A percentile compares a stretch with the other conserved stretches of the same genome.
Conservation (phyloP, 2,329 filamentous ascomycete genomes). For the Fusarium sp. region DNA sequence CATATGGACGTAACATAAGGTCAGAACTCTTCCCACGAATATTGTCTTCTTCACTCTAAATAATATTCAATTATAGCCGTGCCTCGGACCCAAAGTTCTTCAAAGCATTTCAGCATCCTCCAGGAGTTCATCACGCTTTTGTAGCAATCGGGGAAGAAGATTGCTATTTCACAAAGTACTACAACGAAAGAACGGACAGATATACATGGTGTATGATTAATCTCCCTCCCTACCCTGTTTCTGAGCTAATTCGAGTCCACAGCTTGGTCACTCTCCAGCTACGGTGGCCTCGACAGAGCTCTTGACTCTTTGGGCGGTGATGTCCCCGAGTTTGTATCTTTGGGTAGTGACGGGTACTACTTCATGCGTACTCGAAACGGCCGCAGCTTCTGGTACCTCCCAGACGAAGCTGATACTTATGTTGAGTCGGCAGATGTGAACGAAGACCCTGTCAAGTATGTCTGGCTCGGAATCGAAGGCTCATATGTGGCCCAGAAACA, state of each 20-base stretch:
- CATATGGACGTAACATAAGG: not conserved
- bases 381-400: not conserved
- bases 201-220: not conserved
- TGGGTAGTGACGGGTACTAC: not conserved
- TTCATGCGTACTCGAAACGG: not conserved
- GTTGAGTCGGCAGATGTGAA: not conserved
- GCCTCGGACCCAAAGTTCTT: not conserved
- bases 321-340: not conserved
- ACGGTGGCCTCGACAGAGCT: not conserved
- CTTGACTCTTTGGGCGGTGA: not conserved
- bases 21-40: too few species aligned
- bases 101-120: not conserved
- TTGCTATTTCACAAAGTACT: not conserved
- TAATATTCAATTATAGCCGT: not conserved
- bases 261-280: not conserved
- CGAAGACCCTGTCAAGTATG: not conserved
- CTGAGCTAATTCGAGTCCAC: not conserved
- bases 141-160: not conserved
- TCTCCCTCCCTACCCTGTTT: not conserved
- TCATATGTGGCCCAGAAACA: not conserved
- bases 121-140: not conserved
- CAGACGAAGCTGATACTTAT: not conserved
- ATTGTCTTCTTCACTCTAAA: rapidly evolving
- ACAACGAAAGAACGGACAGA: not conserved
- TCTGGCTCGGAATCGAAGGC: not conserved